Evolutionary conservation across 148 eudicot species (phyloP), one percentile per base, ranked within the genome.

Genomic region (Dianthus caryophyllus): DNA sequence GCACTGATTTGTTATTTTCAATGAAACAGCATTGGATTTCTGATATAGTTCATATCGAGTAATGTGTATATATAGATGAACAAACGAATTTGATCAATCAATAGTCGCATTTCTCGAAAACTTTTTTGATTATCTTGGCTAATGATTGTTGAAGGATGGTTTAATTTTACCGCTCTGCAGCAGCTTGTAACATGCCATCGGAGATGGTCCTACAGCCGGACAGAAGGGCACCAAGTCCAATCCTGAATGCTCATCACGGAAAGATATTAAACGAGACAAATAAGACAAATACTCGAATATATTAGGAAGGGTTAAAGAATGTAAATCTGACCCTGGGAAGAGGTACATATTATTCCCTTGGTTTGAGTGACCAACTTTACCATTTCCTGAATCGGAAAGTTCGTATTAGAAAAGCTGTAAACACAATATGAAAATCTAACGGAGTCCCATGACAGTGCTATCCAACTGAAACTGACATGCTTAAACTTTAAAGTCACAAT

Each of bases 341-440:
- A 94, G 97, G 76, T 86, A 94, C 99, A 94, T 94, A 78, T 94
- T 94, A 78, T 94, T 94, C 74, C 92, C 99, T 73, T 94, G 99
- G 82, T 94, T 94, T 79, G 87, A 78, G 72, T 86, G 90, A 33
- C 99, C 97, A 72, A 81, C 71, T 59, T 68, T 79, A 56, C 96
- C 97, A 77, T 90, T 86, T 71, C 97, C 99, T 94, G 85, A 29
- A 63, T 22, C 2, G 31, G 16, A 70, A 41, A 48, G 65, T 14
- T 49, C 26, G 16, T 33, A 44, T 57, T 48, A 66, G 48, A 67
- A 65, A 36, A 9, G 46, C 13, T 18, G 20, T n/a, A 67, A 61
- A 61, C 11, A 29, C 39, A 9, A 4, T 41, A 9, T 4, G 44
- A 41, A 41, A 41, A 17, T 39, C 17, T 16, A 36, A n/a, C 24